Conservation (phyloP, 2,329 filamentous ascomycete genomes). For the Curvularia hawaiiensis region DNA sequence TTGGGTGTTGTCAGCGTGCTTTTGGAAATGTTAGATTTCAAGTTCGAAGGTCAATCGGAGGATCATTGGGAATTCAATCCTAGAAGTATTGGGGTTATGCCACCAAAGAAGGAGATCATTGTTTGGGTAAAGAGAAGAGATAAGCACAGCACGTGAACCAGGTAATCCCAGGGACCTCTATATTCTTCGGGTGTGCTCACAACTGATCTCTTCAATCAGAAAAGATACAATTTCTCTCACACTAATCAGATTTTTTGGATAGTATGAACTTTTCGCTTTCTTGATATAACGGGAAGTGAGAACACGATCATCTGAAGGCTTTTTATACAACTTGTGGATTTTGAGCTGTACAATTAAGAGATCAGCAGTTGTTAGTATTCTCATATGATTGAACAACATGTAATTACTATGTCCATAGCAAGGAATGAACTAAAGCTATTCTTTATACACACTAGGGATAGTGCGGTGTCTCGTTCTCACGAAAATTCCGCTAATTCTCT, state of each 20-base stretch:
- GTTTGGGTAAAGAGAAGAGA: not conserved
- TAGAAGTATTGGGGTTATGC: slow-evolving; percentile 1
- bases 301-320: no score
- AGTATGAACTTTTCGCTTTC: no score
- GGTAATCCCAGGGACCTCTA: not conserved
- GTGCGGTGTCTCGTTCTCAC: not conserved
- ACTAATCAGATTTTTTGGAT: no score
- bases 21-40: not conserved
- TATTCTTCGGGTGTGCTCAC: not conserved
- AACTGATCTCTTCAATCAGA: no score
- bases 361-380: no score
- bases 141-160: not conserved
- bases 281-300: no score
- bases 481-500: not conserved
- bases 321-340: no score
- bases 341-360: no score
- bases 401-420: not conserved
- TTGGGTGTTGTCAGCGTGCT: not conserved
- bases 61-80: not conserved
- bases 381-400: no score
- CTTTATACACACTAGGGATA: not conserved
- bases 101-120: not conserved
- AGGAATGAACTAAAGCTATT: not conserved
- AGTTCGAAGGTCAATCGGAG: not conserved
- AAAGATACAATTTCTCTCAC: no score